Base-by-base conservation (phyloP, 2,329 filamentous ascomycete genomes). In the Pseudogymnoascus sp. region DNA sequence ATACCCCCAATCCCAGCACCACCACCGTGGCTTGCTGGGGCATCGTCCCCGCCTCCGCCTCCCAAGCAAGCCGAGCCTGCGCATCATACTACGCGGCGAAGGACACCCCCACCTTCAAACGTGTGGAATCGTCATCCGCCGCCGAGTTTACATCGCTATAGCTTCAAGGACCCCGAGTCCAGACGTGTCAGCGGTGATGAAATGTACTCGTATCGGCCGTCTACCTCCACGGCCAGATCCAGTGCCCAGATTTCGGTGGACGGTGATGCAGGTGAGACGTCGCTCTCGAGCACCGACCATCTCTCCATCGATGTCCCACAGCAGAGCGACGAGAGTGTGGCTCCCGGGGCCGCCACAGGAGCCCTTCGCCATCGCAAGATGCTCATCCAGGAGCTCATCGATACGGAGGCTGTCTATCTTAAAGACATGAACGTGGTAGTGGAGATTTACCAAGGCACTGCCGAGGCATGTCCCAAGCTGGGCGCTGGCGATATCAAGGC, bases 351-450 rank as follows among this genome's bases (percentile, higher is more conserved):
- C 63, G 83, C 88, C 65, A 82, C 82, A 63, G 87, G 88, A 63
- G 85, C 89, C n/a, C 78, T 97, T 7, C 83, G 84, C 58, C 89
- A 93, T 71, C 88, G 94, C 18, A 85, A 88, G 60, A 85, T 95
- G 71, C 85, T 95, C 57, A 88, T 97, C 68, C 92, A 93, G 70
- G 94, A 99, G 73, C 78, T 99, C 37, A 82, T 97, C 50, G 91
- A 97, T 69, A 99, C 94, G 0, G 94, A 99, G 72, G 86, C 91
- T 57, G 86, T 88, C 5, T 97, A 96, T 74, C 86, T 95, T 61
- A 85, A 91, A 65, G 94, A 99, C 72, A 93, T 99, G 90, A 96
- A 92, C 72, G 93, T 99, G 60, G 88, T 96, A 2, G 91, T 96
- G 70, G 92, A 97, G 70, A 97, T 99, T 60, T 99, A 97, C 79